A percentile compares a stretch with the other conserved stretches of the same genome.
Evolutionary conservation across 352 stramenopile species (phyloP).

Genomic region (Pythium volutum): DNA sequence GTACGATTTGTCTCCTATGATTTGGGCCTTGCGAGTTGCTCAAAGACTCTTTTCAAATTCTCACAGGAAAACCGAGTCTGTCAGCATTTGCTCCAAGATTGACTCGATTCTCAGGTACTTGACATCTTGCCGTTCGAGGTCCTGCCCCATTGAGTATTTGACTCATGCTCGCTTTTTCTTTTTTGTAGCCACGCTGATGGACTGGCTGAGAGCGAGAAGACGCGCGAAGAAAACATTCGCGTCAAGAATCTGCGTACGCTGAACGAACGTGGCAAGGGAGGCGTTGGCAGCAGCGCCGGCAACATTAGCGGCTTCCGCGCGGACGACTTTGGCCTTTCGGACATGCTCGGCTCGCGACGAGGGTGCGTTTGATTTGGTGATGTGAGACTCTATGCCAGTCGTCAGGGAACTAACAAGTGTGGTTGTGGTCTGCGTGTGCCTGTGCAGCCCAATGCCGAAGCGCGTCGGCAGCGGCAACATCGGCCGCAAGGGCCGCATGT

Average conservation of each 20-base stretch:
- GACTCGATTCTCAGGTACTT: constrained; percentile 62
- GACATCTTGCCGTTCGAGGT: background rate
- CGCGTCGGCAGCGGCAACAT: constrained; percentile 36
- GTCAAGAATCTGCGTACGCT: constrained; percentile 49
- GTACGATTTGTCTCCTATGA: constrained; percentile 23
- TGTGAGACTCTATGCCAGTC: background rate
- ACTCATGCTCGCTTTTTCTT: background rate
- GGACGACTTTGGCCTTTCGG: constrained; percentile 46
- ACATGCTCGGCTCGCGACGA: constrained; percentile 39
- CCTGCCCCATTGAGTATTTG: background rate
- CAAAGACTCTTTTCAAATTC: background rate
- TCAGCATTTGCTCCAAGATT: constrained; percentile 59
- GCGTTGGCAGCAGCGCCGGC: background rate
- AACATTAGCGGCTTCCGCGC: constrained; percentile 31
- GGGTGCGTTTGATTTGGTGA: constrained; percentile 29
- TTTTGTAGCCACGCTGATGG: constrained; percentile 46
- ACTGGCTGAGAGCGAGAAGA: constrained; percentile 47
- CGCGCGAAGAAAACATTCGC: constrained; percentile 46
- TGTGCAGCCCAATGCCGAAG: constrained; percentile 13
- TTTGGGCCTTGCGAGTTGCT: background rate
- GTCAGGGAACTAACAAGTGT: background rate
- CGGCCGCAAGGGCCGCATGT: constrained; percentile 61
- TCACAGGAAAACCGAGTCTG: constrained; percentile 54
- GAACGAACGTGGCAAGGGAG: constrained; percentile 47
- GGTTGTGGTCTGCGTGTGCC: background rate